Evolutionary conservation across 23 red algal genomes (phyloP).

Genomic region (Gracilaria caudata): DNA sequence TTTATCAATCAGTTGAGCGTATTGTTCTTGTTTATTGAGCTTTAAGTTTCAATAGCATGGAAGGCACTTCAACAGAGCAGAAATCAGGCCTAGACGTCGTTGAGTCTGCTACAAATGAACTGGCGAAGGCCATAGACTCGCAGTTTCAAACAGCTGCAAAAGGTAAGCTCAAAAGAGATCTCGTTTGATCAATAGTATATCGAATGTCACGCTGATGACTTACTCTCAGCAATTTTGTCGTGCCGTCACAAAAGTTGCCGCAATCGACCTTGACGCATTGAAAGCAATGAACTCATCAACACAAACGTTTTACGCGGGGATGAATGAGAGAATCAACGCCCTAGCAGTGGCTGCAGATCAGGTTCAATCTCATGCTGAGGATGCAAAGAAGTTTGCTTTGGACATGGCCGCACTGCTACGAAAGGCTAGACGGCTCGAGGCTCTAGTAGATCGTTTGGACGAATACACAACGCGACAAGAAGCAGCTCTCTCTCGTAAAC

Average conservation of each 20-base stretch:
- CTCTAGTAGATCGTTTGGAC: slow-evolving; percentile 52
- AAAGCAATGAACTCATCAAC: slow-evolving; percentile 45
- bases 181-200: not conserved
- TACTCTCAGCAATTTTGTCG: not conserved
- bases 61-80: not conserved
- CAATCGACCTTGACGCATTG: slow-evolving; percentile 40
- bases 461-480: slow-evolving; percentile 64
- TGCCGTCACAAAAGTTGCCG: slow-evolving; percentile 1
- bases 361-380: slow-evolving; percentile 52
- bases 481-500: slow-evolving; percentile 25
- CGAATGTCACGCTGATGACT: not conserved
- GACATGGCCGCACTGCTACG: slow-evolving; percentile 41
- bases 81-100: not conserved
- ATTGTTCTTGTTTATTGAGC: not conserved
- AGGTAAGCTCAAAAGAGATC: not conserved
- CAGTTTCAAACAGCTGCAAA: slow-evolving; percentile 25
- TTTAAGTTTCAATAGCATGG: not conserved
- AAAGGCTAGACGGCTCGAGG: slow-evolving; percentile 51
- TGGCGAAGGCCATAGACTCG: slow-evolving; percentile 7
- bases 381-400: slow-evolving; percentile 31
- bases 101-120: slow-evolving; percentile 6
- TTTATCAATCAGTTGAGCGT: not conserved
- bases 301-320: slow-evolving; percentile 57
- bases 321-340: slow-evolving; percentile 60
- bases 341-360: slow-evolving; percentile 30